phyloP scores from a whole-genome alignment of 768 basidiomycete species.

The Suillus americanus region DNA sequence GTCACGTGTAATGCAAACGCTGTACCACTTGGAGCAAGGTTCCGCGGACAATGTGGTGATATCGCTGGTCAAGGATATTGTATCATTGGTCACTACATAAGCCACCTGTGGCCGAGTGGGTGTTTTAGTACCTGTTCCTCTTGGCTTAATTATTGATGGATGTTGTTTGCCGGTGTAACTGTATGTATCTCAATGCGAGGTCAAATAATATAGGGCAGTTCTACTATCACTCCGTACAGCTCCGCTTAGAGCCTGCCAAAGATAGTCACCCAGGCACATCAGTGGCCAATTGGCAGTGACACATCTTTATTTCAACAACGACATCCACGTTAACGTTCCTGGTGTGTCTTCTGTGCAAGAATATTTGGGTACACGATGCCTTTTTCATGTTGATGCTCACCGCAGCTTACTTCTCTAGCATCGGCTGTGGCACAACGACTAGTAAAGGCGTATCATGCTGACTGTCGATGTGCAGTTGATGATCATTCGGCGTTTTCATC shows the following conservation, averaged over 20 bases:
- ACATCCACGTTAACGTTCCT: background rate
- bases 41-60: background rate
- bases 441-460: background rate
- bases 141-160: background rate
- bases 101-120: background rate
- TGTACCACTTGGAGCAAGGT: slow-evolving; percentile 1
- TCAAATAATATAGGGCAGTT: background rate
- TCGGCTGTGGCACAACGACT: background rate
- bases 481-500: background rate
- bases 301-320: background rate
- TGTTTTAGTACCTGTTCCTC: background rate
- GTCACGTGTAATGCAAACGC: slow-evolving; percentile 1
- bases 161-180: background rate
- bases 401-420: background rate
- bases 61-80: background rate
- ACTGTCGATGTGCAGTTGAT: background rate
- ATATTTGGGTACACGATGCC: background rate
- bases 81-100: background rate
- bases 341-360: background rate
- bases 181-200: background rate
- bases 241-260: background rate
- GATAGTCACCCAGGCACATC: background rate
- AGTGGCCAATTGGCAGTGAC: background rate
- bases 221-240: background rate
- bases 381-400: background rate